Conservation (phyloP, 257 asterid genomes). For the Misopates orontium region DNA sequence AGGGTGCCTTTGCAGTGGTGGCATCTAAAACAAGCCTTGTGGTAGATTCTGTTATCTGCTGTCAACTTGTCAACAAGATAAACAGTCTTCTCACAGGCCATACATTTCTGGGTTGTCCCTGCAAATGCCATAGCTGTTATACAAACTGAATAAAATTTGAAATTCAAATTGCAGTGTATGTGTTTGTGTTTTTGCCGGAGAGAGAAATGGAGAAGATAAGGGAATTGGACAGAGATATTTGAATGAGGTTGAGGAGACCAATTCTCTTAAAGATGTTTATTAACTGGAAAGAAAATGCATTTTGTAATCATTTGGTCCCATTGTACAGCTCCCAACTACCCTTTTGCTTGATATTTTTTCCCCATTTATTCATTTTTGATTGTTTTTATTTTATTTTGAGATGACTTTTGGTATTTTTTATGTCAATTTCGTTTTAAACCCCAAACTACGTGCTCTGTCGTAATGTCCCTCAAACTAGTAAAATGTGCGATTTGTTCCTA, state of each 20-base stretch:
- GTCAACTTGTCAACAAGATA: constrained; percentile 88
- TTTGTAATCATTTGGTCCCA: constrained; percentile 46
- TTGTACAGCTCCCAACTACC: constrained; percentile 36
- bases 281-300: constrained; percentile 35
- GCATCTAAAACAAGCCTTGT: constrained; percentile 95
- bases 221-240: constrained; percentile 23
- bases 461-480: too few species aligned
- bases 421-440: too few species aligned
- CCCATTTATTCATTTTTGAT: neutral
- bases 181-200: constrained; percentile 16
- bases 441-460: too few species aligned
- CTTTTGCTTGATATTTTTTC: constrained; percentile 24
- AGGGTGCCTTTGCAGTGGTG: constrained; percentile 97
- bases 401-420: too few species aligned
- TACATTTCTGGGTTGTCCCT: constrained; percentile 97
- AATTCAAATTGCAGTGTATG: constrained; percentile 2
- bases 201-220: constrained; percentile 27
- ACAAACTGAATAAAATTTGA: neutral
- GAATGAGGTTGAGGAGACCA: constrained; percentile 29
- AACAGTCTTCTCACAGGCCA: constrained; percentile 92
- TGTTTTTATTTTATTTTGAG: neutral
- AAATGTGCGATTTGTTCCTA: too few species aligned
- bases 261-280: constrained; percentile 25
- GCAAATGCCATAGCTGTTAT: constrained; percentile 79
- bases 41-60: constrained; percentile 85